Percentiles rank a stretch among this genome's conserved stretches.
Conservation (phyloP, 805 yeast genomes). For the Nakazawaea peltata region DNA sequence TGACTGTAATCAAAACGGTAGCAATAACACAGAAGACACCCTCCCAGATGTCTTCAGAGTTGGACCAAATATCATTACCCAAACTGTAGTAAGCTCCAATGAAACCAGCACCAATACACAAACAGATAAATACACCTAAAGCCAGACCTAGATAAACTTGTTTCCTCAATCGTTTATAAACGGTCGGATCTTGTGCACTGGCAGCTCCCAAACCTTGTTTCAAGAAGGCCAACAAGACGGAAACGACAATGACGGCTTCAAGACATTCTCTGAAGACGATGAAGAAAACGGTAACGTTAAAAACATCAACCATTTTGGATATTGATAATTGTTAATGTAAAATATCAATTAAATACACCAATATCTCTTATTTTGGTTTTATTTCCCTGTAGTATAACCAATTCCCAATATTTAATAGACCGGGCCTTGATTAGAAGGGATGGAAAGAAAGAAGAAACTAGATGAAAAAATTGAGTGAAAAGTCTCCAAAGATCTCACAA, state of each 20-base stretch:
- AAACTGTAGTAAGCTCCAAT: slow-evolving; percentile 87
- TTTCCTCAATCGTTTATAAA: slow-evolving; percentile 54
- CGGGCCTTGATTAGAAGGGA: no score
- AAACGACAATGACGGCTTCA: slow-evolving; percentile 87
- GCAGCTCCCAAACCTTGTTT: slow-evolving; percentile 73
- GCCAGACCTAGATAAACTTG: slow-evolving; percentile 87
- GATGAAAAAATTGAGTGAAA: no score
- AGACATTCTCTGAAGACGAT: slow-evolving; percentile 89
- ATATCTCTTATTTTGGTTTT: no score
- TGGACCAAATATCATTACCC: slow-evolving; percentile 76
- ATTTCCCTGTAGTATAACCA: no score
- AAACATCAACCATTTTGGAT: slow-evolving; percentile 41
- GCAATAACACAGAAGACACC: slow-evolving; percentile 92
- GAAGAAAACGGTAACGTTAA: slow-evolving; percentile 73
- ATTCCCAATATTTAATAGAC: no score
- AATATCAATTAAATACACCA: no score
- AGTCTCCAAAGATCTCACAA: no score
- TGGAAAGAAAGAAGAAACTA: no score
- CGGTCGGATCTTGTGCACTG: slow-evolving; percentile 21
- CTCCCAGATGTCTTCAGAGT: slow-evolving; percentile 94
- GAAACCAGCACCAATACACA: slow-evolving; percentile 84
- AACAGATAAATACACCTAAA: slow-evolving; percentile 69
- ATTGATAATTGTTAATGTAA: no score
- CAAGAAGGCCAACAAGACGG: slow-evolving; percentile 85
- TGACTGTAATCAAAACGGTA: slow-evolving; percentile 75